These are phyloP conservation scores for Rhododendron williamsianum DNA, from an alignment of 148 eudicot species.

Conservation along the genomic window DNA sequence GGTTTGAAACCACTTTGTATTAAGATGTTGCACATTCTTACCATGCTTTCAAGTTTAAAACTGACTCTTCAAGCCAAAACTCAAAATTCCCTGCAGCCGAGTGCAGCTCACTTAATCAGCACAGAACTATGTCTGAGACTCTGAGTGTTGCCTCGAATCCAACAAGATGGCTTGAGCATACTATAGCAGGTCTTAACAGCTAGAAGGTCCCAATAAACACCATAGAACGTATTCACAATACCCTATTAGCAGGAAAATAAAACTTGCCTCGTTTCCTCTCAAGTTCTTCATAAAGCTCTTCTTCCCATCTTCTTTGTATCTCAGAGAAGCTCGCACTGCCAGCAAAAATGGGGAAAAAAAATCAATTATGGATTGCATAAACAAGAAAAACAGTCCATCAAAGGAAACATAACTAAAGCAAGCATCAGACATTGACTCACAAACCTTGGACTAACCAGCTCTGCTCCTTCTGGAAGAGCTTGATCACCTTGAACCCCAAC, in stretches of 20 bases:
- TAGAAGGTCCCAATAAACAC: neutral
- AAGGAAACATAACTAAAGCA: slow-evolving; percentile 8
- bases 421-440: slow-evolving; percentile 15
- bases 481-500: slow-evolving; percentile 29
- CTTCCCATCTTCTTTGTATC: slow-evolving; percentile 66
- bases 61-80: slow-evolving; percentile 28
- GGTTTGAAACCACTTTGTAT: neutral
- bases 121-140: neutral
- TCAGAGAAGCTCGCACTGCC: slow-evolving; percentile 53
- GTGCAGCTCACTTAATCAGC: neutral
- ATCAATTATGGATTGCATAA: neutral
- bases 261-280: slow-evolving; percentile 70
- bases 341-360: neutral
- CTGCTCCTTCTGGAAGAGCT: slow-evolving; percentile 27
- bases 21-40: neutral
- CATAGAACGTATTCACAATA: neutral
- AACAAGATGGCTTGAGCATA: neutral
- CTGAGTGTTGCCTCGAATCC: neutral
- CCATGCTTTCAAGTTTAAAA: neutral
- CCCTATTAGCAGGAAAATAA: slow-evolving; percentile 23
- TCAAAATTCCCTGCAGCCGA: slow-evolving; percentile 9
- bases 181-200: slow-evolving; percentile 3
- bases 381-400: neutral
- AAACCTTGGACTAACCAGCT: slow-evolving; percentile 48
- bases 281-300: slow-evolving; percentile 74